These are phyloP conservation scores for Penicillium sp. DNA, from an alignment of 2,329 filamentous ascomycete species.

Conservation along the genomic window DNA sequence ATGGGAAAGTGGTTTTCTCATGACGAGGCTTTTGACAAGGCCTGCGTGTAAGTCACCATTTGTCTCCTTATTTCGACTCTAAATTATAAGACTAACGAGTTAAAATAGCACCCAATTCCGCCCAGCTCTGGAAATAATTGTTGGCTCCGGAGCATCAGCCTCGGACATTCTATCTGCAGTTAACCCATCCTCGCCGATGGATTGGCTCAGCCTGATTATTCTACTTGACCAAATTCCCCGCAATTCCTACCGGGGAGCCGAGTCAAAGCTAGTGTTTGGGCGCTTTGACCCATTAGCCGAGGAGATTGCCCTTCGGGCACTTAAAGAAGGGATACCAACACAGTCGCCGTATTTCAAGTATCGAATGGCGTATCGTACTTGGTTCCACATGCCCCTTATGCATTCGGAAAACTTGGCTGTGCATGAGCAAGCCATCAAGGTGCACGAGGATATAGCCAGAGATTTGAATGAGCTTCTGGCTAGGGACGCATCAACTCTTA, in stretches of 20 bases:
- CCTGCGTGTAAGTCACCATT: conserved; percentile 19
- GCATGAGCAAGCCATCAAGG: conserved; percentile 19
- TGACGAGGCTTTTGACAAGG: conserved; percentile 20
- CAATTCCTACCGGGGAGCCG: conserved; percentile 58
- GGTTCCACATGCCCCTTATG: conserved; percentile 62
- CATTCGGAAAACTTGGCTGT: conserved; percentile 47
- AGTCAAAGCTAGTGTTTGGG: conserved; percentile 50
- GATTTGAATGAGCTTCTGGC: conserved; percentile 19
- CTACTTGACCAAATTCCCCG: conserved; percentile 65
- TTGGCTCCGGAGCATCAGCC: conserved; percentile 16
- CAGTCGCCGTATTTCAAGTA: conserved; percentile 33
- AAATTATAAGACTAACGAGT: neutral
- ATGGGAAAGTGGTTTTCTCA: conserved; percentile 24
- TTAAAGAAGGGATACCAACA: conserved; percentile 31
- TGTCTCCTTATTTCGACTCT: neutral
- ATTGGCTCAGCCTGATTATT: conserved; percentile 52
- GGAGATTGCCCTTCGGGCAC: conserved; percentile 46
- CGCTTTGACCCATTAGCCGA: conserved; percentile 58
- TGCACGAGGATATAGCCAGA: conserved; percentile 17
- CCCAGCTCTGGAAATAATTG: conserved; percentile 19
- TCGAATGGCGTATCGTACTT: conserved; percentile 47
- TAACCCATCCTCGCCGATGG: conserved; percentile 13
- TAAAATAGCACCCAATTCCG: conserved; percentile 19
- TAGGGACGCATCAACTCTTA: conserved; percentile 9
- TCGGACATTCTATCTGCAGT: conserved; percentile 18